These are phyloP conservation scores for Picochlorum sp. DNA, from an alignment of 139 green algal genomes.

Conservation along the genomic window DNA sequence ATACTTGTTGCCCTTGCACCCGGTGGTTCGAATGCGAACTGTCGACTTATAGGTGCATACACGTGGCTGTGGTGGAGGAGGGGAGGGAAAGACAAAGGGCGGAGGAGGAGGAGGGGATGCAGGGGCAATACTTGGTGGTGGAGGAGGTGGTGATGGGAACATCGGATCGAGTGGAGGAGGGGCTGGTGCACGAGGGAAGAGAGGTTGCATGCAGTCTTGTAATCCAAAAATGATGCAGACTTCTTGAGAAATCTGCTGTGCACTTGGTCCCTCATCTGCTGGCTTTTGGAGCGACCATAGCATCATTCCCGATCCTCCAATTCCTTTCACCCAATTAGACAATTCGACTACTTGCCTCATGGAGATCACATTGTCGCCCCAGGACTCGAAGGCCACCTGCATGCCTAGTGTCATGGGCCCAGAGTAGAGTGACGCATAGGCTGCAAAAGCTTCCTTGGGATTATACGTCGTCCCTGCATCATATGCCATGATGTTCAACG, in stretches of 20 bases:
- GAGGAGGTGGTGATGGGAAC: neutral
- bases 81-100: neutral
- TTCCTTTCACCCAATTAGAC: neutral
- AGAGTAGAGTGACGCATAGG: conserved; percentile 2
- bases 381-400: neutral
- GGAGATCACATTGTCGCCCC: neutral
- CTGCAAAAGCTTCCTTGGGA: conserved; percentile 2
- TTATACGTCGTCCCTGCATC: conserved; percentile 2
- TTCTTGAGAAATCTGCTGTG: neutral
- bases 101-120: neutral
- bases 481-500: conserved; percentile 13
- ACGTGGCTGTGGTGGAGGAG: neutral
- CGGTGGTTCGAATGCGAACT: neutral
- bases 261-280: neutral
- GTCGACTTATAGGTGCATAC: neutral
- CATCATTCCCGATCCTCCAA: conserved; percentile 10
- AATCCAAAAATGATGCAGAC: neutral
- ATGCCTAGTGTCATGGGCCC: conserved; percentile 6
- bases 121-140: neutral
- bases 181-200: neutral
- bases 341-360: neutral
- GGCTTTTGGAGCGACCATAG: conserved; percentile 11
- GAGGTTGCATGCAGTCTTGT: neutral
- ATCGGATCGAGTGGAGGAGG: neutral
- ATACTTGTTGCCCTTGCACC: neutral